Evolutionary conservation across 2,329 filamentous ascomycete species (phyloP), one percentile per base, ranked within the genome.

Genomic region (Fusarium protoensiforme): DNA sequence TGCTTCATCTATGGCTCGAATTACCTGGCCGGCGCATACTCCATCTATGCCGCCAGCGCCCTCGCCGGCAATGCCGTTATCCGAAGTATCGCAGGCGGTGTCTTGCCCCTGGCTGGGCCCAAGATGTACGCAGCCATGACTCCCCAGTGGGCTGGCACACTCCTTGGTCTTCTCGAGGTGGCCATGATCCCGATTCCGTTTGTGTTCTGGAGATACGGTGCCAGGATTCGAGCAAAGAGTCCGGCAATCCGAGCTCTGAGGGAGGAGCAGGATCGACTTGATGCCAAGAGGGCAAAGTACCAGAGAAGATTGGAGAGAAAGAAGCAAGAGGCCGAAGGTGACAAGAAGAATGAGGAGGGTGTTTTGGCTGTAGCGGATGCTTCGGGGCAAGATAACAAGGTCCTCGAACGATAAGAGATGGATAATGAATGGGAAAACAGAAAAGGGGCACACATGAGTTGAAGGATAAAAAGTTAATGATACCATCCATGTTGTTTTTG

Each of bases 1-100:
- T 90, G 93, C 39, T 97, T 97, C 83, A 95, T 97, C 78, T 96
- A 97, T 78, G 90, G 92, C 0, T 90, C 88, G 7, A 96, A 94
- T 77, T 97, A 97, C 79, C 84, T 97, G 5, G 93, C 94, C 0
- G 88, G 92, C 56, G 90, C 91, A 8, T 97, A 97, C 75, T 92
- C 92, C 5, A 92, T 96, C 75, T 97, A 95, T 79, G 91, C 94
- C 1, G 94, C 94, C 1, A 93, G 91, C 4, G 94, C 94, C 0
- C 85, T 97, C 36, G 94, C 94, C 0, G 93, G 93, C 0, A 97
- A 96, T 75, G 90, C 92, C 0, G 92, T 97, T 3, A 86, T 94
- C 18, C 86, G 94, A 36, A 92, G 89, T 65, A 80, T 93, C 8
- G 86, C 95, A 63, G 94, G 94, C n/a, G 94, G 92, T n/a, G 88